Conservation (phyloP, 768 basidiomycete genomes). For the Tylopilus rubrobrunneus region DNA sequence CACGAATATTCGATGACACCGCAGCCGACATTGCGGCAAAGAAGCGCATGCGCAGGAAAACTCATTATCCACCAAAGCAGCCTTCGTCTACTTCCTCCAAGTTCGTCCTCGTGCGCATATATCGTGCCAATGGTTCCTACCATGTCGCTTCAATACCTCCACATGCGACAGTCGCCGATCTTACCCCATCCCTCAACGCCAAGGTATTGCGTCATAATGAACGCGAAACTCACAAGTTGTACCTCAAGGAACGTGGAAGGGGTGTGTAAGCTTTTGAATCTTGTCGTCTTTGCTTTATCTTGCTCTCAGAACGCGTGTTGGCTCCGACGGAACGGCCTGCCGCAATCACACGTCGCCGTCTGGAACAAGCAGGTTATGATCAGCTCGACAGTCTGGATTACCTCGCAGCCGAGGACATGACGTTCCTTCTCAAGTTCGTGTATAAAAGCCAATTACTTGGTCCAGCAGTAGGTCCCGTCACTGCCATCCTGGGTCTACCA, state of each 20-base stretch:
- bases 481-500: neutral
- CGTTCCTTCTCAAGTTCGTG: constrained; percentile 85
- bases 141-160: constrained; percentile 65
- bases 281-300: neutral
- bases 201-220: constrained; percentile 50
- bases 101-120: constrained; percentile 66
- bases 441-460: constrained; percentile 77
- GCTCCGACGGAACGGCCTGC: constrained; percentile 80
- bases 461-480: constrained; percentile 46
- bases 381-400: constrained; percentile 74
- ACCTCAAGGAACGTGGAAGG: constrained; percentile 71
- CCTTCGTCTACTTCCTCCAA: constrained; percentile 17
- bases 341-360: constrained; percentile 73
- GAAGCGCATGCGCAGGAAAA: constrained; percentile 27
- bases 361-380: constrained; percentile 89
- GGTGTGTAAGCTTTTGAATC: constrained; percentile 39
- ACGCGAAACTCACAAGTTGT: constrained; percentile 61
- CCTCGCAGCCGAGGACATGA: constrained; percentile 72
- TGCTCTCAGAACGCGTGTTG: constrained; percentile 70
- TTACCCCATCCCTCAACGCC: constrained; percentile 58
- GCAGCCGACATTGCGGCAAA: constrained; percentile 9
- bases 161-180: constrained; percentile 61
- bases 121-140: constrained; percentile 67
- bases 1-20: constrained; percentile 14
- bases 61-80: constrained; percentile 16